Evolutionary conservation across 2,329 filamentous ascomycete species (phyloP), one percentile per base, ranked within the genome.

Genomic region (Stromatinia cepivora): DNA sequence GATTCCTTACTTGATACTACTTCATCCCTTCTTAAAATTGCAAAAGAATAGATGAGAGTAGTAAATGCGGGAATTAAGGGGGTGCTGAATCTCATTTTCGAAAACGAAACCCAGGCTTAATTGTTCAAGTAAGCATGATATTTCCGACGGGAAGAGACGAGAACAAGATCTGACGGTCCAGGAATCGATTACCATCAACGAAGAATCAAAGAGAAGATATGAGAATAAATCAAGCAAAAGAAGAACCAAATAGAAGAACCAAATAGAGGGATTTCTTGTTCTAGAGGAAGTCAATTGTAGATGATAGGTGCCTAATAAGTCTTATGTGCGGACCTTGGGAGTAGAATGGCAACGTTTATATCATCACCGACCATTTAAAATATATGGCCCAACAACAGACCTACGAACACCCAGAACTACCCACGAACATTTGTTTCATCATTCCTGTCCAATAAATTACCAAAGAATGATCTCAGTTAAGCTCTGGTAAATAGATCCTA

Each of bases 61-160:
- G 13, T 42, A 42, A 42, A 17, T 4, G 39, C 13, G 39, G 6
- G 39, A 15, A 53, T 54, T 17, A 17, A 17, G 13, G 25, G 13
- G 0, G 6, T 20, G 50, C 15, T 20, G 6, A 4, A 2, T 53
- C 25, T 53, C 7, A 9, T 31, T 10, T 31, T 31, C 2, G 7
- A 17, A 4, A 3, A 10, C 0, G 3, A 31, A 53, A 9, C 0
- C 15, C 13, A 4, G 25, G 10, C 0, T 20, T 20, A 25, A 28
- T 20, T 17, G 25, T 53, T 20, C 0, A 53, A 4, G 1, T 1
- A 25, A 4, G 6, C 6, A 3, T 9, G 17, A 53, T 53, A 31
- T 7, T 10, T 17, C 4, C 9, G 50, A 13, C 28, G 25, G 2
- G 10, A 9, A 53, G 50, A 53, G 15, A 28, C 15, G 4, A 53